These are phyloP conservation scores for Selaginella tamariscina DNA, from an alignment of 75 land plant genomes.

Conservation along the genomic window DNA sequence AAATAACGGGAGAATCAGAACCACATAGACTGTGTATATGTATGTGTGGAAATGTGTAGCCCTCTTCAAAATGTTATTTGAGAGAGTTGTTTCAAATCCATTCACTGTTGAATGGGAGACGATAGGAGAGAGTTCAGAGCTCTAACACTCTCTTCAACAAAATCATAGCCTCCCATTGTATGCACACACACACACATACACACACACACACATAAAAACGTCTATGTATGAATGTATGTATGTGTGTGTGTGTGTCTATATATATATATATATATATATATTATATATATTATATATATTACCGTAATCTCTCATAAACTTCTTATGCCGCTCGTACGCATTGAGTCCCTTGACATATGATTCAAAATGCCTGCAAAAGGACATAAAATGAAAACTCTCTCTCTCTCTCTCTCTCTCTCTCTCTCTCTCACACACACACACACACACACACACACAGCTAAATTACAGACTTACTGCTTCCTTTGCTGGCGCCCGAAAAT, in stretches of 20 bases:
- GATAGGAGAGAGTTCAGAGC: neutral
- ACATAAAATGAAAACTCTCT: neutral
- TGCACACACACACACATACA: neutral
- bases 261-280: neutral
- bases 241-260: too few relatives aligned
- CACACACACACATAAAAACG: too few relatives aligned
- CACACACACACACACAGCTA: neutral
- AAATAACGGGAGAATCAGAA: neutral
- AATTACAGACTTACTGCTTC: conserved; percentile 16
- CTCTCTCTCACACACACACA: too few relatives aligned
- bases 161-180: neutral
- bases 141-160: neutral
- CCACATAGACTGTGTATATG: conserved; percentile 7
- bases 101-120: conserved; percentile 13
- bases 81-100: conserved; percentile 22
- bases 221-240: too few relatives aligned
- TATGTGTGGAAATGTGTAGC: conserved; percentile 25
- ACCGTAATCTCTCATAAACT: conserved; percentile 76
- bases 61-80: conserved; percentile 12
- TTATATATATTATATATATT: neutral
- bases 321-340: conserved; percentile 80
- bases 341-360: conserved; percentile 66
- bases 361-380: conserved; percentile 54
- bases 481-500: conserved; percentile 20
- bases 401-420: too few relatives aligned